Conservation (phyloP, 2,329 filamentous ascomycete genomes). For the Clarireedia hainanense region DNA sequence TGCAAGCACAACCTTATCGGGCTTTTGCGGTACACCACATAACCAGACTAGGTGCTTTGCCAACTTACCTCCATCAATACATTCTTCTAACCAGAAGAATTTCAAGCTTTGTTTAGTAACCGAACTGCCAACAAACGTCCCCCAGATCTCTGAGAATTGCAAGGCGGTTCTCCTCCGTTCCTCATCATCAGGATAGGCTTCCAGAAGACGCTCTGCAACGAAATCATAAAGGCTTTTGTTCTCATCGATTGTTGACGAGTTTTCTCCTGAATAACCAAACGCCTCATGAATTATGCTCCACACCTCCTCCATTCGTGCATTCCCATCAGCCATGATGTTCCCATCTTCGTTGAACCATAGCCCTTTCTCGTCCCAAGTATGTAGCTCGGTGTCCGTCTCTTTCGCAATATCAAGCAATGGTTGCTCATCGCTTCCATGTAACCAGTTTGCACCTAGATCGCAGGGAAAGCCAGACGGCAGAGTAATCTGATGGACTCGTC, state of each 20-base stretch:
- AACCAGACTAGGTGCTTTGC: neutral
- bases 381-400: slow-evolving; percentile 39
- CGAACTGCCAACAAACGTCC: slow-evolving; percentile 44
- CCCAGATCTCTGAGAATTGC: slow-evolving; percentile 38
- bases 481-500: slow-evolving; percentile 27
- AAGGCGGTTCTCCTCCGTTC: slow-evolving; percentile 33
- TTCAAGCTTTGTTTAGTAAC: slow-evolving; percentile 44
- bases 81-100: slow-evolving; percentile 51
- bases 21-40: neutral
- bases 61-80: slow-evolving; percentile 40
- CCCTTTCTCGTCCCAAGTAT: slow-evolving; percentile 39
- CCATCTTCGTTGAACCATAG: slow-evolving; percentile 36
- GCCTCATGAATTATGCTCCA: slow-evolving; percentile 47
- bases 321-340: slow-evolving; percentile 30
- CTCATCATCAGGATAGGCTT: slow-evolving; percentile 31
- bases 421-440: slow-evolving; percentile 31
- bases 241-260: slow-evolving; percentile 40
- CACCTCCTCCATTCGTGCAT: slow-evolving; percentile 32
- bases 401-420: slow-evolving; percentile 46
- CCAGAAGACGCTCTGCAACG: slow-evolving; percentile 41
- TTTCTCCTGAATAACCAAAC: slow-evolving; percentile 44
- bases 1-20: neutral
- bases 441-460: slow-evolving; percentile 28
- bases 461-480: slow-evolving; percentile 22
- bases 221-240: slow-evolving; percentile 43